Evolutionary conservation across 106 monocot genomes (phyloP).

Genomic region (Narthecium ossifragum): DNA sequence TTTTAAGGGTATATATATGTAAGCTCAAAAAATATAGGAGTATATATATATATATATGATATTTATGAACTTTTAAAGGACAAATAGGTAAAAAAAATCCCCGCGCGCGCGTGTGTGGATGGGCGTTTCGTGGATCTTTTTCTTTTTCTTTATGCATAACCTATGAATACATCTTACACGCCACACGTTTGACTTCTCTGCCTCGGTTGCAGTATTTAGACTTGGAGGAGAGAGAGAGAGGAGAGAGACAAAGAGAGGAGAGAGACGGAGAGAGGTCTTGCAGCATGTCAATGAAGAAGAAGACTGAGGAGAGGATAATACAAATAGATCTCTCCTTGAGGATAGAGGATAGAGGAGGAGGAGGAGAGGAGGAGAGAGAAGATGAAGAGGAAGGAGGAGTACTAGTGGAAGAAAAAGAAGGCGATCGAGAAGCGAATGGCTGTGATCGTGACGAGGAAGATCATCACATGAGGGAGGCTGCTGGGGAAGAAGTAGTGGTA

Average conservation of each 20-base stretch:
- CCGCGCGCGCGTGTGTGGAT: too few relatives aligned
- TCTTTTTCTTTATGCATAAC: not conserved
- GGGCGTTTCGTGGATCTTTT: not conserved
- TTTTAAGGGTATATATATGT: too few relatives aligned
- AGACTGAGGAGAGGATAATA: constrained; percentile 13
- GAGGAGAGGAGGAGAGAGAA: not conserved
- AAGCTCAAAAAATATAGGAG: too few relatives aligned
- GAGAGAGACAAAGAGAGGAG: too few relatives aligned
- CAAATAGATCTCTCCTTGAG: constrained; percentile 55
- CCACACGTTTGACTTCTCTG: constrained; percentile 40
- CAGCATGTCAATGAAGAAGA: constrained; percentile 33
- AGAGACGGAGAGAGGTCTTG: not conserved
- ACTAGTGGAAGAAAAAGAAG: constrained; percentile 8
- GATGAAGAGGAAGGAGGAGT: constrained; percentile 7
- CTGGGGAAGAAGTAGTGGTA: constrained; percentile 11
- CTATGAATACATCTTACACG: constrained; percentile 21
- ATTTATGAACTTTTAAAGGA: too few relatives aligned
- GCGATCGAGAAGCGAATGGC: not conserved
- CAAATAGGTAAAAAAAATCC: too few relatives aligned
- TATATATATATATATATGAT: too few relatives aligned
- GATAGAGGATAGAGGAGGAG: constrained; percentile 15
- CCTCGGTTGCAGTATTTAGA: constrained; percentile 18
- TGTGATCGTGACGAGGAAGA: not conserved
- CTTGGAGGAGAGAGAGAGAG: constrained; percentile 5
- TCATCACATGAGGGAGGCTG: too few relatives aligned